Conservation (phyloP, 352 stramenopile species). For the Elongisporangium anandrum region DNA sequence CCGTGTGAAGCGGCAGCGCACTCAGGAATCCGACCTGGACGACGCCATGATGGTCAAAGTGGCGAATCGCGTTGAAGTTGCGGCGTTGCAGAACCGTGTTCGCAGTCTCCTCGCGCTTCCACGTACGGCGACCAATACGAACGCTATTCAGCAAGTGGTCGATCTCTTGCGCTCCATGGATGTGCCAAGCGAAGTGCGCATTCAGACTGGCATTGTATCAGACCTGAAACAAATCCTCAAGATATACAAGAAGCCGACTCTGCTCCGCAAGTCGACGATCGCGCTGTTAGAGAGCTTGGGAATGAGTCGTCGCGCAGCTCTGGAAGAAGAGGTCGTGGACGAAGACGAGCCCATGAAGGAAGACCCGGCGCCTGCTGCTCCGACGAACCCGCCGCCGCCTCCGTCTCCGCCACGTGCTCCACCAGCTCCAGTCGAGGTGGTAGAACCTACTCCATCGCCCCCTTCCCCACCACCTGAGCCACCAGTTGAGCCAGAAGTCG, state of each 20-base stretch:
- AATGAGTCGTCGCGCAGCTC: conserved; percentile 47
- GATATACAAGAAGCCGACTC: conserved; percentile 73
- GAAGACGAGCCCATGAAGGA: conserved; percentile 22
- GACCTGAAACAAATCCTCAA: conserved; percentile 80
- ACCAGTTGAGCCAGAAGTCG: conserved; percentile 21
- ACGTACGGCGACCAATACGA: conserved; percentile 52
- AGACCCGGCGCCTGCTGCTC: conserved; percentile 13
- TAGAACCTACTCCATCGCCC: neutral
- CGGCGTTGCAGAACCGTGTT: conserved; percentile 67
- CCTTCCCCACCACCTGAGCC: neutral
- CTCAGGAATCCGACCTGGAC: conserved; percentile 61
- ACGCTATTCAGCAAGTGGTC: conserved; percentile 69
- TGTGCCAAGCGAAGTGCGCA: conserved; percentile 60
- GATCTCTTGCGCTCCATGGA: conserved; percentile 79
- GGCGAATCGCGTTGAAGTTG: conserved; percentile 52
- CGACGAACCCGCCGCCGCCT: conserved; percentile 13
- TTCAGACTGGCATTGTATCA: conserved; percentile 62
- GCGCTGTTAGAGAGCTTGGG: conserved; percentile 64
- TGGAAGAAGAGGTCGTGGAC: conserved; percentile 42
- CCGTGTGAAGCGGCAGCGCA: conserved; percentile 51
- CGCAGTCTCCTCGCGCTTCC: conserved; percentile 53
- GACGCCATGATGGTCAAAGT: conserved; percentile 65
- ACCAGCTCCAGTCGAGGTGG: conserved; percentile 5
- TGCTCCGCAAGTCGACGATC: conserved; percentile 69
- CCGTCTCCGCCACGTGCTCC: conserved; percentile 9